Conservation (phyloP, 441 rosid genomes). For the Populus hybrid region DNA sequence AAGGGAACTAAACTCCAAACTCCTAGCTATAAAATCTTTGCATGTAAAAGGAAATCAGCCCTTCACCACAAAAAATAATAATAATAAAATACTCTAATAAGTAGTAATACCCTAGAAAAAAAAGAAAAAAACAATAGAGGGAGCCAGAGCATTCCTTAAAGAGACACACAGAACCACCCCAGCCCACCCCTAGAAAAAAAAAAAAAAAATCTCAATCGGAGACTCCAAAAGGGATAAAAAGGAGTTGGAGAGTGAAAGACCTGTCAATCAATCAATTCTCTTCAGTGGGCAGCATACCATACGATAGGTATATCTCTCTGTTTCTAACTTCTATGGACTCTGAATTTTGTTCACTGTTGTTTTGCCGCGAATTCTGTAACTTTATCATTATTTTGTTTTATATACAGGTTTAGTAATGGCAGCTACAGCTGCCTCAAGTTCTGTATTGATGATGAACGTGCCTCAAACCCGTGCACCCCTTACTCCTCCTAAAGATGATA, state of each 20-base stretch:
- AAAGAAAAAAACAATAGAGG: neutral
- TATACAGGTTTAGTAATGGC: conserved; percentile 6
- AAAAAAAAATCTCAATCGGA: neutral
- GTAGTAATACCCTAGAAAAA: no score
- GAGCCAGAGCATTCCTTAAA: neutral
- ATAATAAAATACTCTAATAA: neutral
- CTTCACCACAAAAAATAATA: neutral
- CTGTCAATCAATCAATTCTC: neutral
- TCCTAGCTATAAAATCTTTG: neutral
- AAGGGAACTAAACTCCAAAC: neutral
- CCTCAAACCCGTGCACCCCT: conserved; percentile 13
- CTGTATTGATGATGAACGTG: conserved; percentile 7
- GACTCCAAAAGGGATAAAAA: neutral
- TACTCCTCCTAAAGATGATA: conserved; percentile 11
- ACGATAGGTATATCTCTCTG: neutral
- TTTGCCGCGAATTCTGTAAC: neutral
- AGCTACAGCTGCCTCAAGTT: conserved; percentile 9
- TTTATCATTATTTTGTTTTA: neutral
- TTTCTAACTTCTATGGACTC: neutral
- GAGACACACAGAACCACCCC: neutral
- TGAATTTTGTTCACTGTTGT: neutral
- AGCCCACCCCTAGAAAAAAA: neutral
- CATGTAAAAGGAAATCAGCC: neutral
- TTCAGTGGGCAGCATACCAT: neutral
- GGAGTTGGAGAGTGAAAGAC: neutral